Conservation (phyloP, 208 protist species). For the Leptomonas pyrrhocoris region DNA sequence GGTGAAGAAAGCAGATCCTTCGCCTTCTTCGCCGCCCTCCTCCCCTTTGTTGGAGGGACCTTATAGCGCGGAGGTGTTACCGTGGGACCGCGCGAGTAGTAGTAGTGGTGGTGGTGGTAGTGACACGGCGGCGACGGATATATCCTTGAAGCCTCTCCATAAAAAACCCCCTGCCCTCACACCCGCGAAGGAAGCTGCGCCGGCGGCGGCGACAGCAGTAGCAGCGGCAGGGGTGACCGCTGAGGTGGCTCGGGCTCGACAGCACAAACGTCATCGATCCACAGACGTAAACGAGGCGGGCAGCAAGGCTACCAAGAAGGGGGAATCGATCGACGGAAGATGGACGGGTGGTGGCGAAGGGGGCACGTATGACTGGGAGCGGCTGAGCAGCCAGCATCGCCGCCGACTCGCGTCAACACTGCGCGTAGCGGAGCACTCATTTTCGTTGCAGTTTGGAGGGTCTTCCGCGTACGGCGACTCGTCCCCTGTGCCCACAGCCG, state of each 20-base stretch:
- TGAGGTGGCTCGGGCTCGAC: background rate
- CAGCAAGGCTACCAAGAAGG: background rate
- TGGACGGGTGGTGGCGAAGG: no score
- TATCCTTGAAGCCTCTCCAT: background rate
- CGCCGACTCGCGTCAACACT: conserved; percentile 12
- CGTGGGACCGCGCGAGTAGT: conserved; percentile 4
- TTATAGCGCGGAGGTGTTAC: conserved; percentile 5
- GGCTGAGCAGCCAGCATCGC: conserved; percentile 18
- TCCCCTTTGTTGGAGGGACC: background rate
- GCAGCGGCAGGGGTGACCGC: background rate
- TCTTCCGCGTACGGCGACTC: background rate
- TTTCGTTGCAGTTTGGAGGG: background rate
- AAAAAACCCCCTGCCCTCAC: background rate
- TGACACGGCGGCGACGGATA: background rate
- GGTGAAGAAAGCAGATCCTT: background rate
- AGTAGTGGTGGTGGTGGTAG: no score
- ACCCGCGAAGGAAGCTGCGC: no score
- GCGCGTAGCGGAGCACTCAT: background rate
- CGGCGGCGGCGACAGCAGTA: background rate
- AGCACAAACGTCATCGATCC: background rate
- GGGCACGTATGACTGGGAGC: conserved; percentile 23
- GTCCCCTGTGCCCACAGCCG: background rate
- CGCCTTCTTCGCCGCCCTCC: background rate
- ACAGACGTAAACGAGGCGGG: background rate
- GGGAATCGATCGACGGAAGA: no score